Base-by-base conservation (phyloP, 768 basidiomycete species). In the Tylopilus rubrobrunneus region DNA sequence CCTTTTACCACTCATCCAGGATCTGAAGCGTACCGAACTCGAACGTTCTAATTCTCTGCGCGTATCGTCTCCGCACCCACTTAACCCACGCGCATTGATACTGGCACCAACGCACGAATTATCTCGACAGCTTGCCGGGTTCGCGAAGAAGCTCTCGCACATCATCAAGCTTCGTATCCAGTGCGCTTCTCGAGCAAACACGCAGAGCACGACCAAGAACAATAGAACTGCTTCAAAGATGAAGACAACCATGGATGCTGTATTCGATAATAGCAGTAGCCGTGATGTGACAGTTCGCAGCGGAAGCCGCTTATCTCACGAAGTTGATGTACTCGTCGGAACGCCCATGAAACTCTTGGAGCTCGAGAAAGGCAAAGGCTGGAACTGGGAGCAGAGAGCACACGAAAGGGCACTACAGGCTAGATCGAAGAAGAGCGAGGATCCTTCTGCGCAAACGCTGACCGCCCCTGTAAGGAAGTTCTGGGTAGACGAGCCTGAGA, bases 31-130 rank as follows among this genome's bases (percentile, higher is more conserved):
- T 45, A 74, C 79, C 3, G 92, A 95, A 65, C 51, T 73, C 14
- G 51, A 57, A 40, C 53, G 42, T 25, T 23, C 59, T 31, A 27
- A 21, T 10, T 50, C 48, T n/a, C 40, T 50, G 9, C 44, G 34
- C 51, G 56, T 36, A 43, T 41, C 56, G 40, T 61, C 56, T 36
- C 57, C 61, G 53, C 55, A 58, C 29, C 62, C 71, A 5, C 66
- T 84, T 17, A 82, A 80, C 56, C 93, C 93, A 0, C 84, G 91
- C 2, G 89, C 86, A 0, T 72, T 97, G 44, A 74, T 97, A 44
- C 79, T 96, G 15, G 87, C 90, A 2, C 92, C 92, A 0, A 95
- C 93, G 0, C 93, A 96, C 65, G 93, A 96, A 66, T 81, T 97
- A 15, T 78, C 89, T 3, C 80, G 93, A 4, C 93, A 95, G 65